Percentiles rank a stretch among this genome's conserved stretches.
phyloP scores from a whole-genome alignment of 1,139 yeast species.

The Geotrichum fermentans region DNA sequence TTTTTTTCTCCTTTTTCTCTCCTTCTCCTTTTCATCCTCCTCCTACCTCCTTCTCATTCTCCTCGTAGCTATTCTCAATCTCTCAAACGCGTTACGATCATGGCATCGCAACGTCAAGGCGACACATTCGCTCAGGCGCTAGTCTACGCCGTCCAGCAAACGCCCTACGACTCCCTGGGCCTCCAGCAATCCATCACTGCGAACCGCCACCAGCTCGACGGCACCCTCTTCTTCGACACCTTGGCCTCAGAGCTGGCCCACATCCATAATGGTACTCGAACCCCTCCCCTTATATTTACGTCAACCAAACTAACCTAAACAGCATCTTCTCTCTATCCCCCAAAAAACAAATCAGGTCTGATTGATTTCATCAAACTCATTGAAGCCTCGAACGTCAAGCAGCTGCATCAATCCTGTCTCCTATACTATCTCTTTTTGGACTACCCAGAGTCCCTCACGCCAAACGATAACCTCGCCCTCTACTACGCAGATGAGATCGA shows the following conservation, averaged over 20 bases:
- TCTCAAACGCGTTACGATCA: background rate
- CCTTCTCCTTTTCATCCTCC: background rate
- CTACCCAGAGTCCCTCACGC: conserved; percentile 24
- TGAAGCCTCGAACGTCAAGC: background rate
- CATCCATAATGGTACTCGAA: conserved; percentile 6
- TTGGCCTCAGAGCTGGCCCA: conserved; percentile 26
- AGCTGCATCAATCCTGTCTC: conserved; percentile 22
- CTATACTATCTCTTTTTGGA: conserved; percentile 33
- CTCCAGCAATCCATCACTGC: conserved; percentile 15
- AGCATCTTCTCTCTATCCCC: conserved; percentile 12
- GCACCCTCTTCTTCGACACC: conserved; percentile 29
- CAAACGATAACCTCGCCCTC: conserved; percentile 27
- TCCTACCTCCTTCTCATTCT: background rate
- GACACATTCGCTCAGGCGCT: conserved; percentile 32
- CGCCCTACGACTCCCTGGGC: conserved; percentile 26
- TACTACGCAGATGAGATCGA: conserved; percentile 33
- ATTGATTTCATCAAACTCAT: conserved; percentile 9
- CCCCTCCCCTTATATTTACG: background rate
- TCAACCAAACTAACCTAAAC: background rate
- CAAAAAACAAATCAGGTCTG: conserved; percentile 6
- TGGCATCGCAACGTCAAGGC: conserved; percentile 1
- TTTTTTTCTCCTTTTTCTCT: background rate
- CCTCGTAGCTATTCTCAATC: too few species aligned
- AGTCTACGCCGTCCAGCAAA: conserved; percentile 24
- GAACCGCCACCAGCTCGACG: conserved; percentile 22